Base-by-base conservation (phyloP, 2,329 filamentous ascomycete species). In the Fusarium incarnatum region DNA sequence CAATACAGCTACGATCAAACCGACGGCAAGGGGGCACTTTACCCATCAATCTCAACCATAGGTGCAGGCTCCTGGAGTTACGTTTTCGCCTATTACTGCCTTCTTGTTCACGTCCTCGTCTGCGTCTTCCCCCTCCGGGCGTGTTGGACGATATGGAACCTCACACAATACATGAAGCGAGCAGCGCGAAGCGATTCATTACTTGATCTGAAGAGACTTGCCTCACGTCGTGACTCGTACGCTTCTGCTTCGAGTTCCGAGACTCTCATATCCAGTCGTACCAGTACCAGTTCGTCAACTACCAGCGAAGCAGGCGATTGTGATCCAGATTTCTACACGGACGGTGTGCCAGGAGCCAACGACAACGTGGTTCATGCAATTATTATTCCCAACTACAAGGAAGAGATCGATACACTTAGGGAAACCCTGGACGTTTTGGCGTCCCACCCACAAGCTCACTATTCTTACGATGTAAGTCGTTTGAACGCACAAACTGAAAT, bases 341-440 rank as follows among this genome's bases (percentile, higher is more conserved):
- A 88, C 49, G 78, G 72, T 46, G 82, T 84, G 20, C 77, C 79
- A 12, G 77, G 80, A 2, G 75, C 80, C n/a, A 80, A 84, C 10
- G 71, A 72, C 42, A 81, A 81, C 25, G 79, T 91, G 58, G 80
- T 91, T 30, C 89, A 92, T 76, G 89, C 87, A 16, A 91, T 93
- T 66, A 83, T 93, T 68, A 84, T 93, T 45, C 91, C 91, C 20
- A 92, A 92, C 75, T 93, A 93, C 81, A 91, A 91, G 78, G 91
- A 93, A 77, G 90, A 92, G 60, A 81, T 89, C 60, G 88, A 91
- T 61, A 91, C 88, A 0, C 81, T 93, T 48, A 84, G 87, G 67
- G 89, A 92, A 75, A 93, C 91, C 0, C 79, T 93, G 22, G 87
- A 89, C 42, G 90, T 93, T 23, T 79, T 93, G 64, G 89, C 89